A percentile compares a stretch with the other conserved stretches of the same genome.
Conservation (phyloP, 352 stramenopile genomes). For the Phytopythium ostracodes region DNA sequence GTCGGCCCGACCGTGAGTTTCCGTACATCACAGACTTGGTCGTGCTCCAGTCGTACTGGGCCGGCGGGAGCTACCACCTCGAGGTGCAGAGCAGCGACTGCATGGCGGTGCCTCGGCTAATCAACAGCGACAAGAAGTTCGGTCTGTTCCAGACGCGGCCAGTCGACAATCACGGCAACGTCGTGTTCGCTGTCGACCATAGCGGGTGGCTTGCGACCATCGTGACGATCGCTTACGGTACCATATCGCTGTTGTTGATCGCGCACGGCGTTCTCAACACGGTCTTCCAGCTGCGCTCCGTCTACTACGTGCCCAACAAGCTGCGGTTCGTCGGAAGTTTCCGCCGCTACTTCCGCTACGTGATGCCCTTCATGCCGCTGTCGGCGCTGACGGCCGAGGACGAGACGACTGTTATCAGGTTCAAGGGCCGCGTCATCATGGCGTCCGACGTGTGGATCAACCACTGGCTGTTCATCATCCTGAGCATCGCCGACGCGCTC, state of each 20-base stretch:
- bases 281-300: slow-evolving; percentile 33
- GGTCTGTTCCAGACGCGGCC: slow-evolving; percentile 43
- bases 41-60: slow-evolving; percentile 53
- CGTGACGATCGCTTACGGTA: slow-evolving; percentile 35
- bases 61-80: slow-evolving; percentile 40
- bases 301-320: slow-evolving; percentile 42
- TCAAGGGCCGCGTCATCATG: slow-evolving; percentile 50
- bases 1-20: slow-evolving; percentile 33
- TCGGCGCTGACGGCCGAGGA: slow-evolving; percentile 30
- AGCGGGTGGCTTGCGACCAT: slow-evolving; percentile 33
- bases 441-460: slow-evolving; percentile 67
- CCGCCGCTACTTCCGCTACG: slow-evolving; percentile 24
- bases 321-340: slow-evolving; percentile 30
- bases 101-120: slow-evolving; percentile 30
- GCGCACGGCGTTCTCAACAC: slow-evolving; percentile 37
- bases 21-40: slow-evolving; percentile 60
- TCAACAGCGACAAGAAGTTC: slow-evolving; percentile 38
- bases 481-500: slow-evolving; percentile 53
- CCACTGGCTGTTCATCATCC: slow-evolving; percentile 59
- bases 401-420: slow-evolving; percentile 35
- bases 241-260: slow-evolving; percentile 46
- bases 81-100: slow-evolving; percentile 59
- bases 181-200: slow-evolving; percentile 40
- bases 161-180: slow-evolving; percentile 30
- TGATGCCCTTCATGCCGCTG: slow-evolving; percentile 45